phyloP scores from a whole-genome alignment of 768 basidiomycete genomes.

The Tricholomella constricta region DNA sequence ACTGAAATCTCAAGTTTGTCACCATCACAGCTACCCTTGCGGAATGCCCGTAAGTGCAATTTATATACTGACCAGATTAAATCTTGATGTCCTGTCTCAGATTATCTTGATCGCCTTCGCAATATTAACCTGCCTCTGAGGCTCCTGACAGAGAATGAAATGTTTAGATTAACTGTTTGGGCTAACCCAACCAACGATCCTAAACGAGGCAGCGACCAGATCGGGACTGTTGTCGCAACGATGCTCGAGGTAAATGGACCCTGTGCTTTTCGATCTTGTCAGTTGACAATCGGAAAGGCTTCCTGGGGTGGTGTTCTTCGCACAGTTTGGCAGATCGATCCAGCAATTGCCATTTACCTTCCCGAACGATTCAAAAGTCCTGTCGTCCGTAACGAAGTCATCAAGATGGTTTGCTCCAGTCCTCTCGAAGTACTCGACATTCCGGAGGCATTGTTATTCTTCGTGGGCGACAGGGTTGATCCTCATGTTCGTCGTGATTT shows the following conservation, averaged over 20 bases:
- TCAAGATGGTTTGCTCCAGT: conserved; percentile 70
- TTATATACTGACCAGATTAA: neutral
- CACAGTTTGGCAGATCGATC: conserved; percentile 80
- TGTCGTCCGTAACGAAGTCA: conserved; percentile 69
- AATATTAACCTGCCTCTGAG: conserved; percentile 75
- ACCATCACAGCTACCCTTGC: conserved; percentile 46
- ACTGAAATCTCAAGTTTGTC: conserved; percentile 64
- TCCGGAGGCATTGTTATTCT: conserved; percentile 79
- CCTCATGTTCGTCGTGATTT: conserved; percentile 62
- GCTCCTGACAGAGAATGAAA: conserved; percentile 88
- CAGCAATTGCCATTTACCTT: conserved; percentile 80
- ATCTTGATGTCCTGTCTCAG: conserved; percentile 29
- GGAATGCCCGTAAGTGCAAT: conserved; percentile 40
- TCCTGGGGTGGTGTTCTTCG: conserved; percentile 71
- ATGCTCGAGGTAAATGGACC: conserved; percentile 56
- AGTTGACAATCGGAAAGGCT: conserved; percentile 34
- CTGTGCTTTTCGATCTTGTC: conserved; percentile 11
- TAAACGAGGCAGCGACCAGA: conserved; percentile 64
- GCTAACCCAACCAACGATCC: conserved; percentile 80
- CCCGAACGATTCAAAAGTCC: conserved; percentile 85
- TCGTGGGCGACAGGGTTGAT: conserved; percentile 76
- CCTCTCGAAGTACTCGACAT: conserved; percentile 69
- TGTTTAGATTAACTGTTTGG: conserved; percentile 87
- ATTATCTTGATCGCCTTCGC: conserved; percentile 62
- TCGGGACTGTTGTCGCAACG: conserved; percentile 52